These are phyloP conservation scores for Sophora flavescens DNA, from an alignment of 306 rosid genomes.

Conservation along the genomic window DNA sequence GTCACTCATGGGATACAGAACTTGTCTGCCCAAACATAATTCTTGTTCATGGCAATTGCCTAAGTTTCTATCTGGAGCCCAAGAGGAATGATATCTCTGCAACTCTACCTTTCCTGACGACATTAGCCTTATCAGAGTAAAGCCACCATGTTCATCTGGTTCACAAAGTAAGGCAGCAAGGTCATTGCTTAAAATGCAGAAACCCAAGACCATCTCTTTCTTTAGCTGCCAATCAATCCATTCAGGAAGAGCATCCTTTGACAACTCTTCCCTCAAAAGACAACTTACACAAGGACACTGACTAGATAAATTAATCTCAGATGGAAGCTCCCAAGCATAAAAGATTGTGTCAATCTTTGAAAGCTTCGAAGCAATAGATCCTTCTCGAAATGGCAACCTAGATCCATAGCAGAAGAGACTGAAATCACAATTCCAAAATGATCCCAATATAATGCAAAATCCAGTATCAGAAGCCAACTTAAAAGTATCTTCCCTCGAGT, in stretches of 20 bases:
- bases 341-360: slow-evolving; percentile 46
- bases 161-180: slow-evolving; percentile 56
- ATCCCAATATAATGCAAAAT: slow-evolving; percentile 73
- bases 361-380: slow-evolving; percentile 50
- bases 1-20: slow-evolving; percentile 46
- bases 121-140: slow-evolving; percentile 67
- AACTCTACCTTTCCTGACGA: slow-evolving; percentile 76
- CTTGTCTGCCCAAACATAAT: slow-evolving; percentile 49
- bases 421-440: slow-evolving; percentile 72
- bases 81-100: slow-evolving; percentile 68
- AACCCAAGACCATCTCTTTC: slow-evolving; percentile 76
- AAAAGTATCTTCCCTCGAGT: slow-evolving; percentile 51
- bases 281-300: slow-evolving; percentile 66
- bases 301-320: slow-evolving; percentile 58
- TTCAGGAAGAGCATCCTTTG: slow-evolving; percentile 68
- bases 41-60: slow-evolving; percentile 49
- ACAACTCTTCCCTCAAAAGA: slow-evolving; percentile 64
- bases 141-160: slow-evolving; percentile 68
- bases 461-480: slow-evolving; percentile 68
- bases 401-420: slow-evolving; percentile 70
- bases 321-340: slow-evolving; percentile 77
- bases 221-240: slow-evolving; percentile 82
- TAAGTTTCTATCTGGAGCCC: slow-evolving; percentile 43
- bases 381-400: slow-evolving; percentile 47
- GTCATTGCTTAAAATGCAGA: slow-evolving; percentile 60